Percentiles rank a stretch among this genome's conserved stretches.
Evolutionary conservation across 495 filamentous ascomycete genomes (phyloP).

Genomic region (Collariella sp.): DNA sequence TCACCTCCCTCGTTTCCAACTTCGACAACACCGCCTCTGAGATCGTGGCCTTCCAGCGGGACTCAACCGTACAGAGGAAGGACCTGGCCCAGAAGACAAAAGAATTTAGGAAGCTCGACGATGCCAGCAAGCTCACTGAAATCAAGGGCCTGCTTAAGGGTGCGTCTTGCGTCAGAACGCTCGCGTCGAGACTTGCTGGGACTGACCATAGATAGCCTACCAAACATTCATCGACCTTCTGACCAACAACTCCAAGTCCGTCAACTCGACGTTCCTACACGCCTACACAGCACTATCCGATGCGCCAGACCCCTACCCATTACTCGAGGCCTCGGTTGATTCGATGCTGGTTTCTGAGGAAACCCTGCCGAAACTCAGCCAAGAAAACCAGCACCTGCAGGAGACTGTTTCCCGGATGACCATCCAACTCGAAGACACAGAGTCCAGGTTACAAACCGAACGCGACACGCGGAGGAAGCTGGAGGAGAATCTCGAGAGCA

Average conservation of each 20-base stretch:
- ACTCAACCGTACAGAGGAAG: slow-evolving; percentile 87
- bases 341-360: slow-evolving; percentile 85
- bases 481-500: slow-evolving; percentile 66
- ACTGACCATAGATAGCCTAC: slow-evolving; percentile 57
- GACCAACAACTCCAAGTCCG: slow-evolving; percentile 86
- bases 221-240: slow-evolving; percentile 94
- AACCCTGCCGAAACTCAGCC: slow-evolving; percentile 74
- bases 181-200: background rate
- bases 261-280: slow-evolving; percentile 83
- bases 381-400: slow-evolving; percentile 81
- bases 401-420: slow-evolving; percentile 70
- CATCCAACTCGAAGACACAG: slow-evolving; percentile 82
- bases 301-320: slow-evolving; percentile 90
- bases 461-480: slow-evolving; percentile 59
- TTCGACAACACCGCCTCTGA: slow-evolving; percentile 89
- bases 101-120: slow-evolving; percentile 92
- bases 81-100: slow-evolving; percentile 98
- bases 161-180: slow-evolving; percentile 21
- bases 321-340: slow-evolving; percentile 93
- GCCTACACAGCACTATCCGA: slow-evolving; percentile 90
- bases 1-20: slow-evolving; percentile 74
- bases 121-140: slow-evolving; percentile 76
- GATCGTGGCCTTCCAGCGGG: slow-evolving; percentile 83
- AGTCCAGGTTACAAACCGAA: slow-evolving; percentile 65
- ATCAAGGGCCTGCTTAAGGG: slow-evolving; percentile 85